phyloP scores from a whole-genome alignment of 169 alveolate species.

The Eimeria acervulina region DNA sequence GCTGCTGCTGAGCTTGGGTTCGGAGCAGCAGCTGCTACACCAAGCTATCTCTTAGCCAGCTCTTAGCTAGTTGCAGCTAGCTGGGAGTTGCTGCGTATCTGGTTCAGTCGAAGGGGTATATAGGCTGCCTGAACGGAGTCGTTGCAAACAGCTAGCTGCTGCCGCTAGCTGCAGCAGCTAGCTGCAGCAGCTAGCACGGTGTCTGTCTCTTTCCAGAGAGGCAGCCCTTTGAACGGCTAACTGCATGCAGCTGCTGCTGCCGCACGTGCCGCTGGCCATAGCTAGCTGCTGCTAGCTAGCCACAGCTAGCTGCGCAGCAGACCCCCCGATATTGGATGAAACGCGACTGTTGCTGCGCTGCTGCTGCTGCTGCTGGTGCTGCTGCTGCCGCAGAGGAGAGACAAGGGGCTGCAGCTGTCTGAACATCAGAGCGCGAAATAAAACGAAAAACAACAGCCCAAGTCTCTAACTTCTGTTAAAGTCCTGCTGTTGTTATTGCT shows the following conservation, averaged over 20 bases:
- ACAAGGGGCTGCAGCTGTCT: no score
- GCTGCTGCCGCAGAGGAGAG: conserved; percentile 8
- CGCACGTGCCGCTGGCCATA: background rate
- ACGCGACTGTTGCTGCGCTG: background rate
- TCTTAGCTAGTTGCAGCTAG: no score
- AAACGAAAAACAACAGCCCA: background rate
- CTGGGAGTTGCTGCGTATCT: no score
- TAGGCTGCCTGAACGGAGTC: no score
- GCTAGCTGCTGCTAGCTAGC: background rate
- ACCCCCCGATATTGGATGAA: background rate
- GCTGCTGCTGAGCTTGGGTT: no score
- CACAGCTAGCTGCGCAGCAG: background rate
- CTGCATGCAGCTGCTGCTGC: background rate
- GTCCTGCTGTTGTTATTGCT: background rate
- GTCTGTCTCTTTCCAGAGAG: no score
- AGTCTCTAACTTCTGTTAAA: background rate
- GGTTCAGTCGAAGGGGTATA: no score
- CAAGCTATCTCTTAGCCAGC: no score
- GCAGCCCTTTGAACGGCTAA: no score
- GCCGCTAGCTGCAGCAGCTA: no score
- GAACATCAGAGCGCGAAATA: background rate
- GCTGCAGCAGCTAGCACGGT: background rate
- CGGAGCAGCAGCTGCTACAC: no score
- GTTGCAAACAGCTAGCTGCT: no score
- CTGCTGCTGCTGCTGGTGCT: conserved; percentile 1